Percentiles rank a stretch among this genome's conserved stretches.
Conservation (phyloP, 306 rosid genomes). For the Fragaria iinumae region DNA sequence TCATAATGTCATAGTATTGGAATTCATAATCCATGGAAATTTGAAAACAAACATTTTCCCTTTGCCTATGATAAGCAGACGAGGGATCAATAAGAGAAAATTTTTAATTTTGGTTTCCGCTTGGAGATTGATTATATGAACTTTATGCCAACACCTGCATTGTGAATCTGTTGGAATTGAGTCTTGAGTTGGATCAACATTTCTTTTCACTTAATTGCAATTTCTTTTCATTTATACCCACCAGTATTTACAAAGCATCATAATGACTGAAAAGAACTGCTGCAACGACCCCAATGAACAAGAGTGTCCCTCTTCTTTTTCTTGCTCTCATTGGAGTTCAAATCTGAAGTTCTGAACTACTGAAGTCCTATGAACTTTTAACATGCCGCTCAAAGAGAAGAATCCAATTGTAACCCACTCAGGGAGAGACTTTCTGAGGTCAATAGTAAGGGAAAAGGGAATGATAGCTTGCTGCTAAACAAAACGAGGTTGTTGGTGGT, state of each 20-base stretch:
- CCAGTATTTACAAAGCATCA: neutral
- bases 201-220: neutral
- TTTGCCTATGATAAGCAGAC: neutral
- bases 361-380: slow-evolving; percentile 19
- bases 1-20: neutral
- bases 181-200: neutral
- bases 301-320: neutral
- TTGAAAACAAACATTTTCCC: slow-evolving; percentile 1
- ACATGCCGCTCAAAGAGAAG: neutral
- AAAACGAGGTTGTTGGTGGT: slow-evolving; percentile 23
- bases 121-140: neutral
- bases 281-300: neutral
- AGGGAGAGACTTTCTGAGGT: slow-evolving; percentile 13
- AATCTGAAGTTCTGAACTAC: neutral
- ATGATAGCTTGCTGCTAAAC: neutral
- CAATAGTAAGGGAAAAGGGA: neutral
- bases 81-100: neutral
- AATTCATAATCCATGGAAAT: slow-evolving; percentile 9
- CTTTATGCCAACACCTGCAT: neutral
- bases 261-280: neutral
- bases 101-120: neutral
- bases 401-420: slow-evolving; percentile 26
- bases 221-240: neutral
- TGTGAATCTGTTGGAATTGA: neutral
- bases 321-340: neutral